Conservation (phyloP, 2,329 filamentous ascomycete genomes). For the Stachybotrys elegans region DNA sequence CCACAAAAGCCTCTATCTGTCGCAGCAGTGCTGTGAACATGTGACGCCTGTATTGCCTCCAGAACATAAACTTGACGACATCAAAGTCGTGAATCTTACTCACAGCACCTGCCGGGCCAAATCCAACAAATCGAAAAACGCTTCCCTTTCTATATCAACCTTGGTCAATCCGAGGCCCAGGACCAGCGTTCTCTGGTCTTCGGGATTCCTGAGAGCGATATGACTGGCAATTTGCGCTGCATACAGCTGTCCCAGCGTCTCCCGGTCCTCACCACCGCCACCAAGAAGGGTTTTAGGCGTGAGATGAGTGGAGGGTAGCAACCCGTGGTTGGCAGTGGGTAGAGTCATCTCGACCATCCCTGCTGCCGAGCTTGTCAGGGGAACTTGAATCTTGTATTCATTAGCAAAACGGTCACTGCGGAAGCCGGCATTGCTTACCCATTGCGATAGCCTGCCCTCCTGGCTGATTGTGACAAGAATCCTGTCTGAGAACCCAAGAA, state of each 20-base stretch:
- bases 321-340: conserved; percentile 35
- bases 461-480: conserved; percentile 88
- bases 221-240: conserved; percentile 84
- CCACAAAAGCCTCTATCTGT: too few species aligned
- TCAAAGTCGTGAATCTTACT: conserved; percentile 1
- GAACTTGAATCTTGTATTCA: conserved; percentile 63
- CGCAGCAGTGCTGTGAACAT: neutral
- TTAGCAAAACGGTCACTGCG: conserved; percentile 1
- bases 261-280: conserved; percentile 71
- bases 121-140: conserved; percentile 62
- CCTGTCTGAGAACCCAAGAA: conserved; percentile 78
- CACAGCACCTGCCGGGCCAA: conserved; percentile 54
- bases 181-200: conserved; percentile 56
- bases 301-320: conserved; percentile 73
- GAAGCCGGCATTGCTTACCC: conserved; percentile 54
- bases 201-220: conserved; percentile 65
- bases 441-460: conserved; percentile 80
- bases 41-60: neutral
- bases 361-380: conserved; percentile 64
- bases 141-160: conserved; percentile 44
- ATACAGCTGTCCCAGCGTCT: conserved; percentile 81
- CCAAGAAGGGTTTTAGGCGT: conserved; percentile 85
- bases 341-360: conserved; percentile 57
- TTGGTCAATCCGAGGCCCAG: conserved; percentile 55
- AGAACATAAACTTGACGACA: neutral